Evolutionary conservation across 805 yeast species (phyloP), one percentile per base, ranked within the genome.

Genomic region (Spencermartinsiella europaea): DNA sequence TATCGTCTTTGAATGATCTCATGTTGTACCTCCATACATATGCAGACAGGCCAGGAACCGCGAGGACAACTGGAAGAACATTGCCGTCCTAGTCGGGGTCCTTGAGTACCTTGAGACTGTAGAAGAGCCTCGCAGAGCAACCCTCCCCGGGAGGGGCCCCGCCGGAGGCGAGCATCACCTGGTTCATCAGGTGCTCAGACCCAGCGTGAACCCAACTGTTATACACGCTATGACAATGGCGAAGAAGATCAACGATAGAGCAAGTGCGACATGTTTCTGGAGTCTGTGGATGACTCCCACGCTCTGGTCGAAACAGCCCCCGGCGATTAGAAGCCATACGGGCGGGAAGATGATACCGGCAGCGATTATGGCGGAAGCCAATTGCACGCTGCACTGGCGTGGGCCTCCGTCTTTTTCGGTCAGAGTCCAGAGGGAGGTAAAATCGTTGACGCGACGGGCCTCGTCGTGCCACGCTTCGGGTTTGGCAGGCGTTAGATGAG

Each of bases 131-230:
- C n/a, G n/a, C n/a, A n/a, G n/a, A n/a, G n/a, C n/a, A n/a, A n/a
- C n/a, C n/a, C n/a, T n/a, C n/a, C n/a, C n/a, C n/a, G n/a, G n/a
- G n/a, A n/a, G n/a, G n/a, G n/a, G n/a, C n/a, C n/a, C n/a, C n/a
- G n/a, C n/a, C n/a, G n/a, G n/a, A n/a, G n/a, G n/a, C n/a, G n/a
- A n/a, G n/a, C n/a, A n/a, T n/a, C n/a, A n/a, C n/a, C n/a, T n/a
- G n/a, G n/a, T n/a, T n/a, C n/a, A 12, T 25, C 31, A 25, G 36
- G 27, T 12, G 19, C 27, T 34, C 21, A 70, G 51, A 2, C 77
- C 76, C 38, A 74, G 70, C 4, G 72, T 77, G 40, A 75, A 62
- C 0, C 79, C 79, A 28, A 73, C 66, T 15, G 73, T 73, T 25
- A 74, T 62, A 53, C 74, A 67, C 0, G 72, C 78, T 17, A 70